Base-by-base conservation (phyloP, 257 asterid species). In the Jacaranda mimosifolia region DNA sequence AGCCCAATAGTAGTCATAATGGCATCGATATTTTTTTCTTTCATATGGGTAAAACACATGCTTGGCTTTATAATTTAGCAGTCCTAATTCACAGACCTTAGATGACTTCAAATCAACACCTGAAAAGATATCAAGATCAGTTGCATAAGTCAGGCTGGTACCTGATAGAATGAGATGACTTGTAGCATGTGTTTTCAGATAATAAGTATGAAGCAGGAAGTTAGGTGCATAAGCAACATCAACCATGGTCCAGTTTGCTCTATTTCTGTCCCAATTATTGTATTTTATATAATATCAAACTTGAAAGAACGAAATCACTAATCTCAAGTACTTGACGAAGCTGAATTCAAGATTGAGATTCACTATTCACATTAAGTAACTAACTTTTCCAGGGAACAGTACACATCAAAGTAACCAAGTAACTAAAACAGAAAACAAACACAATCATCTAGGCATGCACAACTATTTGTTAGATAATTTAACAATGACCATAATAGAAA, bases 31-130 rank as follows among this genome's bases (percentile, higher is more conserved):
- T 73, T 88, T 95, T 83, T 86, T 91, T 53, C 89, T 83, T 74
- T 91, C 97, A 63, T 77, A 82, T 15, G 97, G 97, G 81, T 93
- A 85, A 79, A 95, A 92, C 9, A 90, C 98, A 81, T 84, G 88
- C 84, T 93, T 96, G 63, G 98, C 99, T 79, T 87, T 91, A 76
- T 93, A 93, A 83, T 93, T 91, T 58, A 96, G 72, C 70, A 93
- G 86, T 45, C 99, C 98, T 77, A 96, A 82, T 83, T 93, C 99
- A 85, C 99, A 96, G 81, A 96, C 97, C 91, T 90, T 93, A 76
- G 99, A 90, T 67, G 98, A 91, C 80, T 97, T 89, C 80, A 96
- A 81, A 85, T 96, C 98, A 79, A 96, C 98, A 82, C 97, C 99
- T 96, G 94, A 77, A 77, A 75, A 78, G 62, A 72, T 69, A 80